phyloP scores from a whole-genome alignment of 108 stramenopile species.

The Cyclotella sp. region DNA sequence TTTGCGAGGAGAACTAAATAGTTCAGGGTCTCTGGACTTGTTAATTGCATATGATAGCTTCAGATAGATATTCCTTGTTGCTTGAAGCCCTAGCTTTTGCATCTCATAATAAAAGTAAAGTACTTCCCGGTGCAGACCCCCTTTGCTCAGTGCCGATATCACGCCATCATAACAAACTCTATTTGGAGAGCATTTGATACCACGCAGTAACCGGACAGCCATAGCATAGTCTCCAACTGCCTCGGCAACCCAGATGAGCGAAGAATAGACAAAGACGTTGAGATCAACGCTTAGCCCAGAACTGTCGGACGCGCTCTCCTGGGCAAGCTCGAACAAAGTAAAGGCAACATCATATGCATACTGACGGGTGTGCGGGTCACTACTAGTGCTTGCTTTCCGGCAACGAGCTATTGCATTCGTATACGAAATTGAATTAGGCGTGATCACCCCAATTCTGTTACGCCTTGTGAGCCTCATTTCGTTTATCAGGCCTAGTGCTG shows the following conservation, averaged over 20 bases:
- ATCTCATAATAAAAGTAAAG: constrained; percentile 60
- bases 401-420: constrained; percentile 69
- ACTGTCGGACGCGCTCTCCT: constrained; percentile 36
- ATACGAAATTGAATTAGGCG: constrained; percentile 62
- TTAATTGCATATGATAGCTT: constrained; percentile 31
- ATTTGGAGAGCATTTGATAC: constrained; percentile 53
- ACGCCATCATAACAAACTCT: constrained; percentile 64
- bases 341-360: constrained; percentile 43
- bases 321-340: constrained; percentile 53
- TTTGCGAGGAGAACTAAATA: constrained; percentile 10
- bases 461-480: constrained; percentile 76
- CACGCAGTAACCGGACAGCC: constrained; percentile 52
- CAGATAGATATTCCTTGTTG: constrained; percentile 49
- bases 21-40: constrained; percentile 34
- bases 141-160: constrained; percentile 56
- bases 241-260: constrained; percentile 81
- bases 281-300: constrained; percentile 35
- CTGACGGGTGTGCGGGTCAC: constrained; percentile 26
- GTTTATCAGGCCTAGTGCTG: constrained; percentile 20
- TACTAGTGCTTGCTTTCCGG: constrained; percentile 30
- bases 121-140: constrained; percentile 54
- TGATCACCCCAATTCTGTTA: constrained; percentile 56
- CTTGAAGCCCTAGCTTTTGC: constrained; percentile 36
- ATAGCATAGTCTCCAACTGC: constrained; percentile 37
- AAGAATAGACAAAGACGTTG: constrained; percentile 73